These are phyloP conservation scores for Hypoxylon sp. DNA, from an alignment of 2,329 filamentous ascomycete genomes.

Conservation along the genomic window DNA sequence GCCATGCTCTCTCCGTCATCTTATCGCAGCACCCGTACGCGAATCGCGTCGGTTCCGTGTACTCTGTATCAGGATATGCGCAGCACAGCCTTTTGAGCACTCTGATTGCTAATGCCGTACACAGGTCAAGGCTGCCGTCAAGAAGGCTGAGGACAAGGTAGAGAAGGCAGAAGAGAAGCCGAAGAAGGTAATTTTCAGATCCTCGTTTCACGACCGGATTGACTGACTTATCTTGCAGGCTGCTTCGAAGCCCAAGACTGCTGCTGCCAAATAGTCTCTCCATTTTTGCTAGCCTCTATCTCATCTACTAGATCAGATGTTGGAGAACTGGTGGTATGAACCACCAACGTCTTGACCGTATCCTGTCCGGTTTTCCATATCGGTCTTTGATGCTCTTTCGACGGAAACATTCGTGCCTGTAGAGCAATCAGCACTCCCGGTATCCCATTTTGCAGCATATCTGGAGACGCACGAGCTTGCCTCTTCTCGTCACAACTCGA, in stretches of 20 bases:
- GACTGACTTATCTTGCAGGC: conserved; percentile 19
- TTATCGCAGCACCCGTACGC: neutral
- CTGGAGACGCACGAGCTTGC: neutral
- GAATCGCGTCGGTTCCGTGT: neutral
- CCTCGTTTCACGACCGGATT: neutral
- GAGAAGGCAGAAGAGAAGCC: conserved; percentile 42
- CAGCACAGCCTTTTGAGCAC: neutral
- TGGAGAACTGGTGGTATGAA: neutral
- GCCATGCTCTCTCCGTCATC: neutral
- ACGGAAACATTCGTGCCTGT: neutral
- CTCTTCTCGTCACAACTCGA: neutral
- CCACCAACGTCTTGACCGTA: neutral
- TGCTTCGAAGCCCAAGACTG: conserved; percentile 40
- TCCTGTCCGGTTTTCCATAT: neutral
- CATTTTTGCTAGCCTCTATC: neutral
- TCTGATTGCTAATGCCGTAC: conserved; percentile 30
- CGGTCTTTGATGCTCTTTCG: conserved; percentile 1
- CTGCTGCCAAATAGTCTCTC: conserved; percentile 36
- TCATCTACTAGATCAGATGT: neutral
- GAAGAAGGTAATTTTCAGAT: conserved; percentile 14
- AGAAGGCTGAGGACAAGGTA: conserved; percentile 43
- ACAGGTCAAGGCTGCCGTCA: conserved; percentile 44
- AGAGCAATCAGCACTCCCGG: neutral
- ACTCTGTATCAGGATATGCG: neutral
- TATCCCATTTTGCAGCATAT: neutral